These are phyloP conservation scores for Citrullus mucosospermus DNA, from an alignment of 306 rosid species.

Conservation along the genomic window DNA sequence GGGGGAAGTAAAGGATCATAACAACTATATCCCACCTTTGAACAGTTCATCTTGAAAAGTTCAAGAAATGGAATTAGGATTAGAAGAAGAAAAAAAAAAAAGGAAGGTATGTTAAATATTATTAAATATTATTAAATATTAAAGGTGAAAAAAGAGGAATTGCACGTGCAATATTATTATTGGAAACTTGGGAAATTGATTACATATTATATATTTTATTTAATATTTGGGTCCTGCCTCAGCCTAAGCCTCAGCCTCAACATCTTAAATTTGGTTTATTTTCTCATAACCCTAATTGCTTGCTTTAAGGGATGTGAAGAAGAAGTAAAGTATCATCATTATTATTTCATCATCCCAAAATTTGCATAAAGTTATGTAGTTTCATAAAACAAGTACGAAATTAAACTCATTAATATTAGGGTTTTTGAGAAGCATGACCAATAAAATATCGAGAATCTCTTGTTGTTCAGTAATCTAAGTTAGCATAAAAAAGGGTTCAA, in stretches of 20 bases:
- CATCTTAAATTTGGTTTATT: neutral
- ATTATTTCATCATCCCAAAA: neutral
- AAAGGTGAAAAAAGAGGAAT: neutral
- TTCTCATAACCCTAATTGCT: neutral
- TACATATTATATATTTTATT: neutral
- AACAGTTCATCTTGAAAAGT: neutral
- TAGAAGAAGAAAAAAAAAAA: neutral
- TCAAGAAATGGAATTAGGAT: neutral
- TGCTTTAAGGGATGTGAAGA: neutral
- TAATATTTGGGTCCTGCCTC: neutral
- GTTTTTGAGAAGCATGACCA: neutral
- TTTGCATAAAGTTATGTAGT: neutral
- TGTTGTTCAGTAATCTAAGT: neutral
- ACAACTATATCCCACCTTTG: neutral
- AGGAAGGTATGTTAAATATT: neutral
- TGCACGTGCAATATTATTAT: conserved; percentile 3
- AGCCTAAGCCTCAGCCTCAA: neutral
- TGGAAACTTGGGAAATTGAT: neutral
- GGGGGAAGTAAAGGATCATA: too few species aligned
- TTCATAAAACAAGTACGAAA: neutral
- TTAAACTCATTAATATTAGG: neutral
- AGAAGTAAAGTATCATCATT: neutral
- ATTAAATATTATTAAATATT: neutral
- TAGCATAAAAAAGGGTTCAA: too few species aligned
- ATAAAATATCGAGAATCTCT: neutral